Conservation (phyloP, 1,284 basidiomycete genomes). For the Irpex rosettiformis region DNA sequence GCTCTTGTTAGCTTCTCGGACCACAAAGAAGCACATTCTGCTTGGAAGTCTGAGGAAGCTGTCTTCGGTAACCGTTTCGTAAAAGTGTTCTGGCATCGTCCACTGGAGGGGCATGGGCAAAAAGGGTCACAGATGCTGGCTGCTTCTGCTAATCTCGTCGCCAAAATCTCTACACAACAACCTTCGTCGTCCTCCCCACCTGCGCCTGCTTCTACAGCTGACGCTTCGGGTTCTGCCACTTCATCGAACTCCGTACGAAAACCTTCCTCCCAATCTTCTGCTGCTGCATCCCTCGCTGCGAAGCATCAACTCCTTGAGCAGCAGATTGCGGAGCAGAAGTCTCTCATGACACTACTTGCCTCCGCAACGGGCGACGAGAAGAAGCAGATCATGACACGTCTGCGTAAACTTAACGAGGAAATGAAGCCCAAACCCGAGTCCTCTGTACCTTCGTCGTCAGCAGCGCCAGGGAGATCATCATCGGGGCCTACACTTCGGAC, state of each 20-base stretch:
- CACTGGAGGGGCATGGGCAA: conserved; percentile 83
- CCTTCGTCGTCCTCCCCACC: conserved; percentile 20
- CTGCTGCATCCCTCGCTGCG: conserved; percentile 53
- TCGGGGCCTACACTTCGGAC: conserved; percentile 27
- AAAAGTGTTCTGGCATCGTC: conserved; percentile 91
- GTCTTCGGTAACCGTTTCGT: conserved; percentile 94
- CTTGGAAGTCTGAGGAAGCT: conserved; percentile 91
- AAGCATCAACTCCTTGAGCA: conserved; percentile 79
- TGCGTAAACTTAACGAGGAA: conserved; percentile 80
- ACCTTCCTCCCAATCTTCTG: conserved; percentile 30
- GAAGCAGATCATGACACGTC: conserved; percentile 72
- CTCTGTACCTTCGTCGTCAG: conserved; percentile 28
- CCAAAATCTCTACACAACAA: conserved; percentile 45
- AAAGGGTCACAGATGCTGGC: conserved; percentile 73
- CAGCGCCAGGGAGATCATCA: conserved; percentile 21
- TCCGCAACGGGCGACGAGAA: conserved; percentile 72
- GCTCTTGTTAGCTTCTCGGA: conserved; percentile 86
- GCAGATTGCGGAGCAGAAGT: conserved; percentile 88
- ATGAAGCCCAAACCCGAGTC: conserved; percentile 46
- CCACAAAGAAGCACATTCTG: conserved; percentile 84
- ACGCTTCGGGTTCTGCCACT: conserved; percentile 14
- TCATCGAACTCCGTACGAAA: conserved; percentile 23
- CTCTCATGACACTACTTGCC: conserved; percentile 70
- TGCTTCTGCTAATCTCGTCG: conserved; percentile 70
- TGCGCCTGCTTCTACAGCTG: conserved; percentile 12